phyloP scores from a whole-genome alignment of 352 stramenopile species.

The Pythium dissotocum region DNA sequence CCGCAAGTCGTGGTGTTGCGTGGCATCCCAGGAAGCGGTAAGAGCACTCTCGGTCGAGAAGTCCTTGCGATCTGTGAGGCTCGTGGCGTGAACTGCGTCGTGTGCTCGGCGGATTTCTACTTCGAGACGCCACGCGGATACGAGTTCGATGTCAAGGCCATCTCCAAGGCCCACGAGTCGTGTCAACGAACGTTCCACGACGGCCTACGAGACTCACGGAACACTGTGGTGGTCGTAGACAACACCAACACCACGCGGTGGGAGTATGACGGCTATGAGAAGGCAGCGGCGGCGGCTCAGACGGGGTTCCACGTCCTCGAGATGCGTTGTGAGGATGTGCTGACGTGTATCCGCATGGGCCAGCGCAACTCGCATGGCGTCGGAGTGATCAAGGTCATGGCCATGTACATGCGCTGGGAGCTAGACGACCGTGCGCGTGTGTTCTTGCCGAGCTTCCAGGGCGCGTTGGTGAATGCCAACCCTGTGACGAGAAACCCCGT shows the following conservation, averaged over 20 bases:
- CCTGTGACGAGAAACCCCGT: conserved; percentile 46
- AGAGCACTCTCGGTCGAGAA: conserved; percentile 56
- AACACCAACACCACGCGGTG: conserved; percentile 73
- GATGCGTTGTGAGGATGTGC: conserved; percentile 48
- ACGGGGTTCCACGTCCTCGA: conserved; percentile 36
- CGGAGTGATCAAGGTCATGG: conserved; percentile 52
- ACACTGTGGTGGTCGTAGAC: conserved; percentile 59
- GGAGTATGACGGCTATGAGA: conserved; percentile 66
- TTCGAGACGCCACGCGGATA: conserved; percentile 70
- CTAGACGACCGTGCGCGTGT: conserved; percentile 34
- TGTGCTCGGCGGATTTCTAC: conserved; percentile 66
- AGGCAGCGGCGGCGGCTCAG: background rate
- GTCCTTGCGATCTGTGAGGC: conserved; percentile 41
- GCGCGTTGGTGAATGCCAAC: conserved; percentile 44
- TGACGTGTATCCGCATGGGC: conserved; percentile 54
- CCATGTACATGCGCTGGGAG: conserved; percentile 74
- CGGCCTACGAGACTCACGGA: conserved; percentile 27
- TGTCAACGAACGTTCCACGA: conserved; percentile 45
- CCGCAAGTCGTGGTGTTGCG: conserved; percentile 60
- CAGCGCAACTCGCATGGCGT: conserved; percentile 75
- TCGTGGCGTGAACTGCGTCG: conserved; percentile 26
- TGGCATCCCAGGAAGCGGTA: conserved; percentile 73
- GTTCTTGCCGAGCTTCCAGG: conserved; percentile 51
- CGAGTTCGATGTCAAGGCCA: conserved; percentile 53
- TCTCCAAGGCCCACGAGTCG: conserved; percentile 47